A percentile compares a stretch with the other conserved stretches of the same genome.
phyloP scores from a whole-genome alignment of 2,329 filamentous ascomycete species.

The Colletotrichum sublineola region DNA sequence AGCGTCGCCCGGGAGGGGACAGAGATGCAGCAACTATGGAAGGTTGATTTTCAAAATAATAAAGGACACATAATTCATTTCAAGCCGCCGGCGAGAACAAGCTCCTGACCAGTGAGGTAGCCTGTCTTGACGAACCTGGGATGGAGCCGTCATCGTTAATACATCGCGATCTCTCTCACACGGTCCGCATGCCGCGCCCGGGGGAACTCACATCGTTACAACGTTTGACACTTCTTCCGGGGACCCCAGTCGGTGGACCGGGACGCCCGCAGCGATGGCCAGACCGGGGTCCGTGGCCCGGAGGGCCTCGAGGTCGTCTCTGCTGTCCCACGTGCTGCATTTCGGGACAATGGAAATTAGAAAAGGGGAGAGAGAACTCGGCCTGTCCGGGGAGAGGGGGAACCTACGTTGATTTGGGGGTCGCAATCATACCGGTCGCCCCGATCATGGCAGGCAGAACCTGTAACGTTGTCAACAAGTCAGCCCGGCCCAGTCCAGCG shows the following conservation, averaged over 20 bases:
- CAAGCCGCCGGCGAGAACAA: conserved; percentile 47
- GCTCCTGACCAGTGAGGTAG: conserved; percentile 49
- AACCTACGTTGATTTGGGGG: conserved; percentile 48
- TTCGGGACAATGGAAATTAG: neutral
- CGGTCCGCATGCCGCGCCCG: neutral
- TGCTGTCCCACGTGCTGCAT: conserved; percentile 49
- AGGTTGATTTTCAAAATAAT: neutral
- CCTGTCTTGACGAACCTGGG: conserved; percentile 49
- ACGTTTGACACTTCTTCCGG: conserved; percentile 53
- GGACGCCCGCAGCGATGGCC: conserved; percentile 51
- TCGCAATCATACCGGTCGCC: conserved; percentile 53
- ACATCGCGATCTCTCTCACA: neutral
- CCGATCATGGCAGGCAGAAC: conserved; percentile 54
- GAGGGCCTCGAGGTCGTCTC: conserved; percentile 49
- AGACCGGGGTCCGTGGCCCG: conserved; percentile 50
- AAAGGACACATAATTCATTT: conserved; percentile 36
- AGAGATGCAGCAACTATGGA: neutral
- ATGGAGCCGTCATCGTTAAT: neutral
- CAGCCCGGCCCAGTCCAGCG: neutral
- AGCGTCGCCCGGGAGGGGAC: neutral
- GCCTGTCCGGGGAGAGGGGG: neutral
- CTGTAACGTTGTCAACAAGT: conserved; percentile 40
- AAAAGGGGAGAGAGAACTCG: neutral
- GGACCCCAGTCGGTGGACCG: conserved; percentile 51
- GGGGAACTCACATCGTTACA: conserved; percentile 50